Evolutionary conservation across 805 yeast species (phyloP), one percentile per base, ranked within the genome.

Genomic region (Ogataea parapolymorpha): DNA sequence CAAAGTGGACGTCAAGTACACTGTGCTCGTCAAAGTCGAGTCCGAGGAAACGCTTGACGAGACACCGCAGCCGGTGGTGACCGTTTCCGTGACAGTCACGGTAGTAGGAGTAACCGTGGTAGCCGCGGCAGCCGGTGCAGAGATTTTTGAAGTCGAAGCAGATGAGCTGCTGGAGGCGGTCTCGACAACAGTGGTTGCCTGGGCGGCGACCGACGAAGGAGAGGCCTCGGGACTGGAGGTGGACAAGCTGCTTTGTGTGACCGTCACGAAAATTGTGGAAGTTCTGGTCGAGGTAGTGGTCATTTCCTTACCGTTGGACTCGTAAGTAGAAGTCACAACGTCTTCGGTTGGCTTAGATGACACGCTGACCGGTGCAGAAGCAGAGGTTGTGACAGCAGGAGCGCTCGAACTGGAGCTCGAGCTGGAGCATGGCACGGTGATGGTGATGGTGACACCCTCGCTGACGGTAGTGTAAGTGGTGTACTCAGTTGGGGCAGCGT

Each of bases 61-160:
- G 10, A 32, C 37, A 5, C 33, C 28, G 31, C 44, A 39, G 30
- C 42, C 41, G 12, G 35, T 48, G 23, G 45, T 39, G 15, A 34
- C 55, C 3, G 57, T 44, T 13, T 41, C 53, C 2, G 64, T 59
- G 24, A 59, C 63, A 5, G 66, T 57, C 18, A 52, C 58, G n/a
- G 62, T 53, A 14, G 50, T 46, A 12, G 56, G 39, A 2, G 50
- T 41, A 12, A 42, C 37, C 7, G 52, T 26, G 2, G 50, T 40
- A 12, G 42, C 37, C 8, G 52, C 24, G 12, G 44, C 5, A 15
- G 44, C 33, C 12, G 44, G 6, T 29, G 36, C 26, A 18, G 39
- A 22, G 20, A 11, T 10, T 5, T 35, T n/a, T 5, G 32, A 8
- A 1, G 32, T 4, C 22, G 32, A 15, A n/a, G 6, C 20, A 16